Base-by-base conservation (phyloP, 1,139 yeast species). In the Nakaseomyces sp. region DNA sequence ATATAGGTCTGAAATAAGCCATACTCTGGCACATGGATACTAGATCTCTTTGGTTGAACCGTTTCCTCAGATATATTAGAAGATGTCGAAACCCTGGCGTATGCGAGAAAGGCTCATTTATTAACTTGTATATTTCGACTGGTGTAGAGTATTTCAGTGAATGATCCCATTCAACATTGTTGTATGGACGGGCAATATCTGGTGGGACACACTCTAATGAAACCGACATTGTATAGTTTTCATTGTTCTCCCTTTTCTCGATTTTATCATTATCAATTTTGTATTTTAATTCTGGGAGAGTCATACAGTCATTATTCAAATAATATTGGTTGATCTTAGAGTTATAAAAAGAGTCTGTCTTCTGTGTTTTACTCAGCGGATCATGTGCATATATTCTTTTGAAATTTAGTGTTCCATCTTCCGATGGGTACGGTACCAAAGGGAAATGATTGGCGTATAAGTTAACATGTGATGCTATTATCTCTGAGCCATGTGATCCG, bases 31-130 rank as follows among this genome's bases (percentile, higher is more conserved):
- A 91, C 79, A 91, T 83, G 47, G 81, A 76, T 44, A 88, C 82
- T 50, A 89, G 71, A 67, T 82, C 80, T 25, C 72, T 72, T 47
- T 79, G 77, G 42, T 77, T 75, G 58, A 91, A 88, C 43, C 97
- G 66, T 35, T 74, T 70, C 46, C 83, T 69, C 47, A 91, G 68
- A 61, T 89, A 89, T 15, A 79, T 75, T 55, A 86, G 79, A 45
- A 91, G 70, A 39, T 81, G 77, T 63, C 87, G 96, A 61, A 84
- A 91, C 2, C 96, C 96, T 1, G 89, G 84, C 0, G 96, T 89
- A 58, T 91, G 91, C 2, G 88, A 76, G 58, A 84, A 89, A 0
- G 97, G 96, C 43, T 70, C 72, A 16, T 67, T 71, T 8, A 89
- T 86, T 43, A 76, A 72, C 16, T 81, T 79, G 63, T 89, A 89